phyloP scores from a whole-genome alignment of 2,329 filamentous ascomycete species.

The Aureobasidium uvarum region DNA sequence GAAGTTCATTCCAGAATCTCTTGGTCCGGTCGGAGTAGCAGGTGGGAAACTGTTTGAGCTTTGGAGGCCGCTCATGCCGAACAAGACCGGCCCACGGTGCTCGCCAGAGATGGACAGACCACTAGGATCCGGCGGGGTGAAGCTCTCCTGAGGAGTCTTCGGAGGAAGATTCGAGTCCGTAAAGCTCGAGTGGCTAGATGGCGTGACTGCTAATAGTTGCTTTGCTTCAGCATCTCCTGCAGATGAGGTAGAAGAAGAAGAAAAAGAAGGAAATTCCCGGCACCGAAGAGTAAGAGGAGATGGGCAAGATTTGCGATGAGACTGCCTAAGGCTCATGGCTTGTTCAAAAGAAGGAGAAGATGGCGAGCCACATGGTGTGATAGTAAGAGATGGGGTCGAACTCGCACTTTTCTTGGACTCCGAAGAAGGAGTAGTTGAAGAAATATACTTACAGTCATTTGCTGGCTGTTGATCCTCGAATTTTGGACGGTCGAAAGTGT shows the following conservation, averaged over 20 bases:
- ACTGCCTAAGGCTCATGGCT: conserved; percentile 42
- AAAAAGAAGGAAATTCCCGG: conserved; percentile 26
- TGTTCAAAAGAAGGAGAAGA: conserved; percentile 42
- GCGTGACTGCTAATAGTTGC: conserved; percentile 38
- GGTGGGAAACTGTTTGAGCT: conserved; percentile 59
- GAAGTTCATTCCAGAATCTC: conserved; percentile 58
- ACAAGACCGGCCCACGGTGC: conserved; percentile 41
- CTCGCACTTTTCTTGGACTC: conserved; percentile 33
- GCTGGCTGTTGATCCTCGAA: conserved; percentile 31
- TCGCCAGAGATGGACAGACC: conserved; percentile 75
- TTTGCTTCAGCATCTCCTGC: conserved; percentile 32
- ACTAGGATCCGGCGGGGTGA: conserved; percentile 76
- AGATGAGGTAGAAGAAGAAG: conserved; percentile 25
- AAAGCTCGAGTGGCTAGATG: conserved; percentile 51
- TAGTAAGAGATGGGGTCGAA: conserved; percentile 38
- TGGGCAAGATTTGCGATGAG: conserved; percentile 40
- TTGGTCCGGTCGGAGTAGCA: conserved; percentile 75
- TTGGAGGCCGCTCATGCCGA: conserved; percentile 38
- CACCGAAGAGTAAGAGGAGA: conserved; percentile 44
- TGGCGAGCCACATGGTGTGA: conserved; percentile 37
- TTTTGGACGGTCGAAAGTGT: conserved; percentile 47
- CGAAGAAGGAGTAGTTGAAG: conserved; percentile 29
- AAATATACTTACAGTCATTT: conserved; percentile 42
- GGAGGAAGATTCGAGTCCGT: conserved; percentile 53
- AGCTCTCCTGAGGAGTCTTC: conserved; percentile 73